A percentile compares a stretch with the other conserved stretches of the same genome.
Conservation (phyloP, 208 protist genomes). For the Borovskyia barvae region DNA sequence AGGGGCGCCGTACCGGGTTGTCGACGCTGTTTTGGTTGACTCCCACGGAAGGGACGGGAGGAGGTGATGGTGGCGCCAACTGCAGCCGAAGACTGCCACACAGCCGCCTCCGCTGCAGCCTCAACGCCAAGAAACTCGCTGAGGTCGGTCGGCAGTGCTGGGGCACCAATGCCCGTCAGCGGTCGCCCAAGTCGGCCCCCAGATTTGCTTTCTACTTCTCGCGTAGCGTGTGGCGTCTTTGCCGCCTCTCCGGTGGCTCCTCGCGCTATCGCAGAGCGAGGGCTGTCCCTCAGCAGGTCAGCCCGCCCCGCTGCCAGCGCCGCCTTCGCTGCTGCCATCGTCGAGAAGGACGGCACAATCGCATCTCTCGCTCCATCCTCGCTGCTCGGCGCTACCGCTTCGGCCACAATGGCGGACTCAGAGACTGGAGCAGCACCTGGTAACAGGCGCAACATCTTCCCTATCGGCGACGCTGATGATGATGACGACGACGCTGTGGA, state of each 20-base stretch:
- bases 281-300: background rate
- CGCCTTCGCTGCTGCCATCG: slow-evolving; percentile 5
- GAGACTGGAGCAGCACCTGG: too few relatives aligned
- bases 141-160: slow-evolving; percentile 1
- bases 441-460: too few relatives aligned
- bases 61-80: too few relatives aligned
- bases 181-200: background rate
- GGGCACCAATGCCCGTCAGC: background rate
- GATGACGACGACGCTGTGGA: too few relatives aligned
- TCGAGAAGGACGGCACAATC: too few relatives aligned
- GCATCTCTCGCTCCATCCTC: too few relatives aligned
- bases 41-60: too few relatives aligned
- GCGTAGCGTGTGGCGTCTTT: background rate
- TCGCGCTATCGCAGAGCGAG: background rate
- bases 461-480: too few relatives aligned
- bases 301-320: slow-evolving; percentile 12
- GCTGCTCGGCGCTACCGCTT: too few relatives aligned
- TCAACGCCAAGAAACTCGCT: slow-evolving; percentile 14
- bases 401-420: too few relatives aligned
- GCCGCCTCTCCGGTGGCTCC: background rate
- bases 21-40: too few relatives aligned
- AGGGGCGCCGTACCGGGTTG: background rate
- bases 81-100: too few relatives aligned
- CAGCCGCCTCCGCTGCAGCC: slow-evolving; percentile 7
- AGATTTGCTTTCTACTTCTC: slow-evolving; percentile 1